Percentiles rank a stretch among this genome's conserved stretches.
phyloP scores from a whole-genome alignment of 2,329 filamentous ascomycete species.

The Verticillium albo-atrum region DNA sequence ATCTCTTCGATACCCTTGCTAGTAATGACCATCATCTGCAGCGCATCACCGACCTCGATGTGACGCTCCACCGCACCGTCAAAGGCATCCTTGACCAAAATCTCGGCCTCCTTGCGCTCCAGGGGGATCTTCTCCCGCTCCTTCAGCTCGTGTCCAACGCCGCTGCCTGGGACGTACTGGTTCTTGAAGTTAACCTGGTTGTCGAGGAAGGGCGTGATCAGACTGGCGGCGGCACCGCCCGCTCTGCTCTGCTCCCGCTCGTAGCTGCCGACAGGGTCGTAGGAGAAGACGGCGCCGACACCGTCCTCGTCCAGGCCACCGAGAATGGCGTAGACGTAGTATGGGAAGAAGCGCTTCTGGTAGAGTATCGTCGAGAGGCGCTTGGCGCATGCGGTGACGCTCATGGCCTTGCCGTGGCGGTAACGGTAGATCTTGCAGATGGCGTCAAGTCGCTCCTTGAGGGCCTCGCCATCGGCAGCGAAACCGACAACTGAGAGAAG shows the following conservation, averaged over 20 bases:
- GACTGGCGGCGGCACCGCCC: constrained; percentile 82
- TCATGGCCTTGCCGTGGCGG: constrained; percentile 96
- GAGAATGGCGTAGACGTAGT: constrained; percentile 93
- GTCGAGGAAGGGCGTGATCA: constrained; percentile 99
- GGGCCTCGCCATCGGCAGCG: constrained; percentile 86
- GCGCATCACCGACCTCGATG: constrained; percentile 94
- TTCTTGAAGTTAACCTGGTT: constrained; percentile 99
- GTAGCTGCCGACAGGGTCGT: constrained; percentile 96
- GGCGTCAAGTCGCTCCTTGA: constrained; percentile 90
- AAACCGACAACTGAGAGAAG: constrained; percentile 94
- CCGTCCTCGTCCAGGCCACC: constrained; percentile 93
- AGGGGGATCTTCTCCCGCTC: constrained; percentile 68
- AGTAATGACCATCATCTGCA: constrained; percentile 95
- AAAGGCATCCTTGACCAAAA: constrained; percentile 93
- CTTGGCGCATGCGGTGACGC: constrained; percentile 89
- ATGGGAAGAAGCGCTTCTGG: constrained; percentile 97
- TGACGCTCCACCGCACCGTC: constrained; percentile 97
- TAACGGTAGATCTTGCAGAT: constrained; percentile 99
- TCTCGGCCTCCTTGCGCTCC: constrained; percentile 69
- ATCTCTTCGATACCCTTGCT: constrained; percentile 84
- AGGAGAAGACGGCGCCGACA: constrained; percentile 90
- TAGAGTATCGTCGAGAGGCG: constrained; percentile 94
- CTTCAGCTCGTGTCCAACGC: constrained; percentile 74
- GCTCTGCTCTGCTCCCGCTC: constrained; percentile 95
- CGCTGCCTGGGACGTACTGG: constrained; percentile 86